Conservation (phyloP, 73 alveolate genomes). For the Durusdinium trenchii region DNA sequence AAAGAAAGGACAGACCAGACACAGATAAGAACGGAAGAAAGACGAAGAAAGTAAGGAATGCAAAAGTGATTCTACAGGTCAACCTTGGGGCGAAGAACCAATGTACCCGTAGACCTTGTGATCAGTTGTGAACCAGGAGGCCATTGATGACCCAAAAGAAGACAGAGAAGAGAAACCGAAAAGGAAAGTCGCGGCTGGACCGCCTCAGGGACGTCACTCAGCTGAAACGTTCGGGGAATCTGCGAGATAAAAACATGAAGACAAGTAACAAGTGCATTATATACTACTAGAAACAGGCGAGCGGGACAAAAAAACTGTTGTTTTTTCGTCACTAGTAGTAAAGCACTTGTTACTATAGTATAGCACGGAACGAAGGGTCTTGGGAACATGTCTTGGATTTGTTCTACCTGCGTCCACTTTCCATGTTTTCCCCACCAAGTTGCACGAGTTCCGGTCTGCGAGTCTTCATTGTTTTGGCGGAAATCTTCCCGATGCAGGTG, state of each 20-base stretch:
- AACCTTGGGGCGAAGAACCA: too few species aligned
- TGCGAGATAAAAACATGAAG: too few species aligned
- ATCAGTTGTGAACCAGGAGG: too few species aligned
- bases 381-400: neutral
- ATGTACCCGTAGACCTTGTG: too few species aligned
- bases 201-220: constrained; percentile 42
- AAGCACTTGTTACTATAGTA: too few species aligned
- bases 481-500: too few species aligned
- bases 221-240: neutral
- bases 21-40: neutral
- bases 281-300: too few species aligned
- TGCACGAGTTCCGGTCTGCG: too few species aligned
- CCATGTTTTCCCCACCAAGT: neutral
- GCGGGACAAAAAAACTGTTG: too few species aligned
- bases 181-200: neutral
- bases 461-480: too few species aligned
- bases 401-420: neutral
- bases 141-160: neutral
- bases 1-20: neutral
- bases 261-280: too few species aligned
- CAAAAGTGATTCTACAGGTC: neutral
- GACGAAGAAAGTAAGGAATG: neutral
- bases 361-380: neutral
- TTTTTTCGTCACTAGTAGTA: too few species aligned
- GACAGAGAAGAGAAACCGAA: neutral